Evolutionary conservation across 2,329 filamentous ascomycete genomes (phyloP), one percentile per base, ranked within the genome.

Genomic region (Pestalotiopsis sp.): DNA sequence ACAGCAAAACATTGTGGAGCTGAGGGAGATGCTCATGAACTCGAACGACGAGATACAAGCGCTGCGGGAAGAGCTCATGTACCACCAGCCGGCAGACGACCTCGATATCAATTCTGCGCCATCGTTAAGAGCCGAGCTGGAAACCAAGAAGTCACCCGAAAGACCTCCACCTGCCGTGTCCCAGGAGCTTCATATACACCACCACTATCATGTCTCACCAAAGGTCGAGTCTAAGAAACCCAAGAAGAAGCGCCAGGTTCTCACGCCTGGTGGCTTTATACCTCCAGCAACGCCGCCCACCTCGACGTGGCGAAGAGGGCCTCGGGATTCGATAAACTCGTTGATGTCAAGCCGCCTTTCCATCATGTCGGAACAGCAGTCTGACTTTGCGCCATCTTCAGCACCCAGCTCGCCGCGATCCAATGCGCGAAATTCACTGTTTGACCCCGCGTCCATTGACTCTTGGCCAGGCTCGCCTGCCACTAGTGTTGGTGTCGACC

Each of bases 21-120:
- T 99, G 62, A 88, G 95, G 20, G 95, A 97, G 78, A 91, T 99
- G 90, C 86, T 99, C 25, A 88, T 94, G 75, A 94, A 89, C 77
- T 97, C 95, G 3, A 97, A 98, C 76, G 93, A 97, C 75, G 95
- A 99, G 80, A 96, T 98, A 3, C 94, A 97, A 78, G 89, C 88
- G 58, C 82, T 99, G 23, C 87, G 95, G 31, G 93, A 97, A 70
- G 93, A 97, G 78, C 84, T 98, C 31, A 80, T 92, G 70, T 87
- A 90, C 61, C 94, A 97, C 76, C 93, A 96, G 74, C 93, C 93
- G 7, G 75, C 92, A 4, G 80, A 81, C 3, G 81, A 86, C 9
- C 74, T 72, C 5, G 80, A 83, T 3, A 71, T 72, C 20, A 81
- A 77, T 69, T 76, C 80, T 6, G 80, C 83, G 1, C 83, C 85